A percentile compares a stretch with the other conserved stretches of the same genome.
Evolutionary conservation across 805 yeast genomes (phyloP).

Genomic region (Blastobotrys chiropterorum): DNA sequence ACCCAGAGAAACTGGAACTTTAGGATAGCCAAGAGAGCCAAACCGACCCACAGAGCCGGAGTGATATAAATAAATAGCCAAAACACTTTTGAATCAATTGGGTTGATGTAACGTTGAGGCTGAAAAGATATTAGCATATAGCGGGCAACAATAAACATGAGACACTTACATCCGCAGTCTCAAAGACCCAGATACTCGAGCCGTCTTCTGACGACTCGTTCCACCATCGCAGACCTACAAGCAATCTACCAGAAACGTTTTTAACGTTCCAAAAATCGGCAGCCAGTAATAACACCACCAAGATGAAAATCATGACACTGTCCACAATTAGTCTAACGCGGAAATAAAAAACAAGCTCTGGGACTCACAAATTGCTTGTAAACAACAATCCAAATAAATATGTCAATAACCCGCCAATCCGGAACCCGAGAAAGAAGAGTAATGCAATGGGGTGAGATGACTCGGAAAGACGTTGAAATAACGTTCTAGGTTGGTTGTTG

Average conservation of each 20-base stretch:
- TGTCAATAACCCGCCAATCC: slow-evolving; percentile 55
- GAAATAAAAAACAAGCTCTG: background rate
- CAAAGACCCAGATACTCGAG: slow-evolving; percentile 80
- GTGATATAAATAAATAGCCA: slow-evolving; percentile 74
- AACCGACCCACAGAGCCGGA: slow-evolving; percentile 68
- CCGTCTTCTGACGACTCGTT: slow-evolving; percentile 68
- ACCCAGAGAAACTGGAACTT: slow-evolving; percentile 64
- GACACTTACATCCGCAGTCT: slow-evolving; percentile 57
- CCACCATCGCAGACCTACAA: slow-evolving; percentile 95
- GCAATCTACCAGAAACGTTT: slow-evolving; percentile 80
- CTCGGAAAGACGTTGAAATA: slow-evolving; percentile 47
- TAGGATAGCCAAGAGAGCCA: slow-evolving; percentile 72
- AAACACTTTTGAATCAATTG: slow-evolving; percentile 83
- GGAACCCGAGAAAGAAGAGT: slow-evolving; percentile 53
- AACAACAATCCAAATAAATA: slow-evolving; percentile 69
- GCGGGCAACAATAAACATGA: background rate
- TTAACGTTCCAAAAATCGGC: slow-evolving; percentile 94
- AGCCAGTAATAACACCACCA: slow-evolving; percentile 67
- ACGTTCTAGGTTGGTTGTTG: slow-evolving; percentile 22
- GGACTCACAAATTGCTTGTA: slow-evolving; percentile 50
- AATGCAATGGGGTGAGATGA: slow-evolving; percentile 84
- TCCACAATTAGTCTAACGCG: background rate
- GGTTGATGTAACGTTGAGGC: slow-evolving; percentile 60
- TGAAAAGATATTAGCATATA: slow-evolving; percentile 9
- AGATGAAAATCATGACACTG: slow-evolving; percentile 67